Conservation (phyloP, 805 yeast genomes). For the Pichia heedii region DNA sequence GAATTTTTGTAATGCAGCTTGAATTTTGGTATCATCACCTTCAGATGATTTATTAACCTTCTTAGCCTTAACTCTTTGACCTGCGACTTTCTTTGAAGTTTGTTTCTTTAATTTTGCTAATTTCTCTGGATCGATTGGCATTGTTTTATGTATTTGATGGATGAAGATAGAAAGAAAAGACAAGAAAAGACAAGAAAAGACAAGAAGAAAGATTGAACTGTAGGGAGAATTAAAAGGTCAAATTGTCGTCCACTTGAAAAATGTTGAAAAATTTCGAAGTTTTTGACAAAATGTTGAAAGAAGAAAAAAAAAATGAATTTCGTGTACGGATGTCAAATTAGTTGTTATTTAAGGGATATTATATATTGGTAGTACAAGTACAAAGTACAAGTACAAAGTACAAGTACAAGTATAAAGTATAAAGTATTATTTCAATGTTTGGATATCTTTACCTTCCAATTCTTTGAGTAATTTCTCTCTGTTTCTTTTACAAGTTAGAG, state of each 20-base stretch:
- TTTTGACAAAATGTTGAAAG: too few relatives aligned
- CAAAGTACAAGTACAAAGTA: too few relatives aligned
- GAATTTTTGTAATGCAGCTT: constrained; percentile 79
- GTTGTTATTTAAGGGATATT: too few relatives aligned
- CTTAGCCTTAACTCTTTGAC: constrained; percentile 86
- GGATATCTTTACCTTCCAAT: neutral
- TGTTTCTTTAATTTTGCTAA: constrained; percentile 85
- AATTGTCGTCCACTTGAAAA: too few relatives aligned
- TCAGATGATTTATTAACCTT: constrained; percentile 57
- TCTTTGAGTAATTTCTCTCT: constrained; percentile 38
- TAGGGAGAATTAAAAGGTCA: too few relatives aligned
- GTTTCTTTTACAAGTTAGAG: constrained; percentile 67
- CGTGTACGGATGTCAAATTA: neutral
- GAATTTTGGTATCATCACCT: constrained; percentile 86
- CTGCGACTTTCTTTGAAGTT: constrained; percentile 74
- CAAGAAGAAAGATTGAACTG: too few relatives aligned
- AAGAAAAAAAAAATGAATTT: too few relatives aligned
- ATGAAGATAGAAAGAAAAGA: neutral
- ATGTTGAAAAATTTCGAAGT: too few relatives aligned
- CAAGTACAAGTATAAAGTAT: too few relatives aligned
- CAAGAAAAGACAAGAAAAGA: too few relatives aligned
- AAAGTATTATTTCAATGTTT: too few relatives aligned
- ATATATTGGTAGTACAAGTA: too few relatives aligned
- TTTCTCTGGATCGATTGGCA: constrained; percentile 93
- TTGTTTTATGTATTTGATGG: constrained; percentile 19